phyloP scores from a whole-genome alignment of 495 filamentous ascomycete genomes.

The Hypoxylon crocopeplum region DNA sequence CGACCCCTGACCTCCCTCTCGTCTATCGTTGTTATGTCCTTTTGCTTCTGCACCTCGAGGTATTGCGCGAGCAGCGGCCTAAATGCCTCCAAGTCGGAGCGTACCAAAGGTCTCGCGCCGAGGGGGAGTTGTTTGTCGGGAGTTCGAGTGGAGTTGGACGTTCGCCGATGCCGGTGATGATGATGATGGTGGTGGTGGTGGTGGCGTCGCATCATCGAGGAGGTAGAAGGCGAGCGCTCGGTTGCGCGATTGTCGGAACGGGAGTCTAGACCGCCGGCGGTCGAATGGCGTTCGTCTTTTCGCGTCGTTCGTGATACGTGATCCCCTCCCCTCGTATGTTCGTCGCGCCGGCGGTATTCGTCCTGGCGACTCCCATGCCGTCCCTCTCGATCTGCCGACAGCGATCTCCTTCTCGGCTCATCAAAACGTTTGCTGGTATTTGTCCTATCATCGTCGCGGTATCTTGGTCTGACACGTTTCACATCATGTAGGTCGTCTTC shows the following conservation, averaged over 20 bases:
- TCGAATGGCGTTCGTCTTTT: not conserved
- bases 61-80: slow-evolving; percentile 82
- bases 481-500: slow-evolving; percentile 10
- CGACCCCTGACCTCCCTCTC: slow-evolving; percentile 77
- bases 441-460: slow-evolving; percentile 4
- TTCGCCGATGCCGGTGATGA: slow-evolving; percentile 20
- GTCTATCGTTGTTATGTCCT: slow-evolving; percentile 67
- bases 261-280: not conserved
- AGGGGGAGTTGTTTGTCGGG: slow-evolving; percentile 65
- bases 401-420: slow-evolving; percentile 6
- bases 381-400: slow-evolving; percentile 1
- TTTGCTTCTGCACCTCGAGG: slow-evolving; percentile 85
- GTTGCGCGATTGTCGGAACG: no score
- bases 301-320: slow-evolving; percentile 2
- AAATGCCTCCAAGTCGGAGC: slow-evolving; percentile 66
- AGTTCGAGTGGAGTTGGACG: slow-evolving; percentile 4
- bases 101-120: slow-evolving; percentile 67
- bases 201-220: slow-evolving; percentile 14
- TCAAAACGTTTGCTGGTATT: not conserved
- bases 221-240: slow-evolving; percentile 18
- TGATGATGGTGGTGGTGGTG: slow-evolving; percentile 21
- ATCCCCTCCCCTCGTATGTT: not conserved
- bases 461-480: slow-evolving; percentile 11
- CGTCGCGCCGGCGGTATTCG: not conserved
- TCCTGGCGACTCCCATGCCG: not conserved